Evolutionary conservation across 768 basidiomycete genomes (phyloP), one percentile per base, ranked within the genome.

Genomic region (Tulasnella sp.): DNA sequence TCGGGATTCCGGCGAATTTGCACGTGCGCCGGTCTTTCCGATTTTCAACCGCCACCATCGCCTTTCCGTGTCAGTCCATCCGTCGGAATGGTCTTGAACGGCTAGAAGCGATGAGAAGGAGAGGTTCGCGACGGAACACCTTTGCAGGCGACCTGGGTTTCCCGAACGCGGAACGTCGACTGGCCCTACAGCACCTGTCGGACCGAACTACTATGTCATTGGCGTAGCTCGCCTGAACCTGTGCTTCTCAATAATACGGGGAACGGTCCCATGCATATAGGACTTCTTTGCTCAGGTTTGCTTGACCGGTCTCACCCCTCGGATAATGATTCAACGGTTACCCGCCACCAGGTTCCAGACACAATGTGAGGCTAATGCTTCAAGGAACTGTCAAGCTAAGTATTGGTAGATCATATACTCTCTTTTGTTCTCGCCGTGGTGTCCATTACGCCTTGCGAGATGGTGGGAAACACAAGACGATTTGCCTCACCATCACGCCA

Each of bases 1-100:
- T 69, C 64, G 64, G 64, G 64, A 69, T 69, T 69, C 64, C 64
- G 64, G 64, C 6, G 31, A 69, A 69, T 69, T 69, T 69, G 64
- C 64, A 69, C 64, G 64, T 69, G 64, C 34, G 64, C 64, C 64
- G 64, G 64, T 69, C 64, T 69, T 11, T 69, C 64, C 64, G 64
- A 69, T 69, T 69, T 69, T 69, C 64, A 69, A 69, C 64, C 64
- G 34, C 64, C 64, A 28, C 64, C 31, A 69, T 22, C 46, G 46
- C 46, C 46, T 14, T 24, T 54, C 54, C 54, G 64, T 6, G 31
- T 69, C 64, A 69, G 34, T 20, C 46, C 12, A 1, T 31, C 64
- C 64, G 34, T 69, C 64, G 64, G 64, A 34, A 69, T 14, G 31
- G 64, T 18, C 24, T 60, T 60, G 31, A 28, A 14, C 34, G 11